Evolutionary conservation across 2,329 filamentous ascomycete species (phyloP).

Genomic region (Aspergillus tubingensis): DNA sequence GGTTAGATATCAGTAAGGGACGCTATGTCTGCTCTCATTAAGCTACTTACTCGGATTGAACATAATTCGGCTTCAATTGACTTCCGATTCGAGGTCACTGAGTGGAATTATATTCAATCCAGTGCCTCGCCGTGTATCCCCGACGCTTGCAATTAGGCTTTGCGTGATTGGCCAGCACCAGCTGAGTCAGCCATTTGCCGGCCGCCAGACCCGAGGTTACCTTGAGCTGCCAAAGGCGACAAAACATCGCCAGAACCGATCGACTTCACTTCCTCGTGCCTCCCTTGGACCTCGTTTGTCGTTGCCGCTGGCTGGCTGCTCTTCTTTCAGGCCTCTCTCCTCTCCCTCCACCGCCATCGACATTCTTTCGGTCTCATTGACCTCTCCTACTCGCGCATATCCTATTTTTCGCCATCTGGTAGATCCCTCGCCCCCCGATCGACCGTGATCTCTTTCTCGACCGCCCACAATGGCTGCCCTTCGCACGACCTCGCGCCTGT

Average conservation of each 20-base stretch:
- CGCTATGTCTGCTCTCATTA: no score
- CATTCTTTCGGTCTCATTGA: constrained; percentile 7
- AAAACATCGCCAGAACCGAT: constrained; percentile 24
- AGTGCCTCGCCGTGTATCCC: constrained; percentile 36
- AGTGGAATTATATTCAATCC: constrained; percentile 16
- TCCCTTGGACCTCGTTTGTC: constrained; percentile 20
- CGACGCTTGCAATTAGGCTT: constrained; percentile 41
- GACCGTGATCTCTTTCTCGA: constrained; percentile 15
- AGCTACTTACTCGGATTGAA: no score
- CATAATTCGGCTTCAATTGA: not conserved
- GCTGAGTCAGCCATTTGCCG: constrained; percentile 37
- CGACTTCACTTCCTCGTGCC: constrained; percentile 16
- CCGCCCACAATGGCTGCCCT: constrained; percentile 49
- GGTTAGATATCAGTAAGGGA: not conserved
- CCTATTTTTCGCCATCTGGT: constrained; percentile 8
- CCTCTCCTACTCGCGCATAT: not conserved
- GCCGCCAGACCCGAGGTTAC: constrained; percentile 42
- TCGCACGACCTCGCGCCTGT: constrained; percentile 50
- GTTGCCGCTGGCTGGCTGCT: constrained; percentile 25
- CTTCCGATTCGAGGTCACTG: not conserved
- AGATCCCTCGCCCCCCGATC: constrained; percentile 13
- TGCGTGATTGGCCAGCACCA: constrained; percentile 29
- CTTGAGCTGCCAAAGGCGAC: constrained; percentile 22
- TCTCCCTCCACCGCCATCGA: constrained; percentile 11
- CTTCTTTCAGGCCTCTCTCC: constrained; percentile 12